These are phyloP conservation scores for Epichloe festucae DNA, from an alignment of 2,329 filamentous ascomycete species.

Conservation along the genomic window DNA sequence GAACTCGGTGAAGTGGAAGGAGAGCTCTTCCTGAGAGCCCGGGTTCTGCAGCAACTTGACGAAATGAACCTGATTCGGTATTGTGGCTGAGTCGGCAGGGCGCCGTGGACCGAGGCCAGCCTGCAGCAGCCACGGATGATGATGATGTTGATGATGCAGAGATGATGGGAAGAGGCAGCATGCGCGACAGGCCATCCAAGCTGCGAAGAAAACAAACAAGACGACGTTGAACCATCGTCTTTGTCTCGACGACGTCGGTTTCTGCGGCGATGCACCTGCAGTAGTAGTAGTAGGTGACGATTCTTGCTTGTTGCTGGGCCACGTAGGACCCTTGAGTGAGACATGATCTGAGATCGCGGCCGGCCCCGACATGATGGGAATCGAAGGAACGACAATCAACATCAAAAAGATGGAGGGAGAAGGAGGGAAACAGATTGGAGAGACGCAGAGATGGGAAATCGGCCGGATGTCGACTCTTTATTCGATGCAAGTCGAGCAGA, in stretches of 20 bases:
- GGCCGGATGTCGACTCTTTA: neutral
- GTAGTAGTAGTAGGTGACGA: neutral
- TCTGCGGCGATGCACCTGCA: neutral
- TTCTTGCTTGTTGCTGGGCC: neutral
- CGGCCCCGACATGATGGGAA: neutral
- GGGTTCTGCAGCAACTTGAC: neutral
- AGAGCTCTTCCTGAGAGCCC: neutral
- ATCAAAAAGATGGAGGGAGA: neutral
- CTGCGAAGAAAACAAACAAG: neutral
- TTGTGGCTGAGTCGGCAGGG: neutral
- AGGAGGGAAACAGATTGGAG: no score
- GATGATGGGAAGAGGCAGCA: neutral
- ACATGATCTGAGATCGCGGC: neutral
- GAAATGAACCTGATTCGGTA: conserved; percentile 2
- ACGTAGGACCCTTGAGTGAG: neutral
- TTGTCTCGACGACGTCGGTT: neutral
- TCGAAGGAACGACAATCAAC: neutral
- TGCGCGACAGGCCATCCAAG: neutral
- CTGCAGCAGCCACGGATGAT: neutral
- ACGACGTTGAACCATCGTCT: neutral
- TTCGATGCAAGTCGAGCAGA: neutral
- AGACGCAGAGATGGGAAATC: no score
- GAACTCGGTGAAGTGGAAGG: conserved; percentile 2
- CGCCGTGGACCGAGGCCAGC: neutral
- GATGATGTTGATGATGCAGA: no score